Base-by-base conservation (phyloP, 164 flowering plant genomes). In the Platanus orientalis region DNA sequence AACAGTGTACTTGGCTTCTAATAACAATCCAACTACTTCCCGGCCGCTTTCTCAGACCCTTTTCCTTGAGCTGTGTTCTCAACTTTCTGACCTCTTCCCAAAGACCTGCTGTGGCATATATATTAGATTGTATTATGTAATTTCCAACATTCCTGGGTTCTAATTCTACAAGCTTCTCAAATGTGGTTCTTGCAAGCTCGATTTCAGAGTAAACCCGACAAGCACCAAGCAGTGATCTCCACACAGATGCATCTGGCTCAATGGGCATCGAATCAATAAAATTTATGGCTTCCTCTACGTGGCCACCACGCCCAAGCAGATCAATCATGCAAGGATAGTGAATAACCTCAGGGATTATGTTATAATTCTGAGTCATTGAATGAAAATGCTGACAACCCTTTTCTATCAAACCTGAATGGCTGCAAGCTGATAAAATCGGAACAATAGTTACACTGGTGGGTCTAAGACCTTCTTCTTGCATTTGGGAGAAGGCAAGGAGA, bases 281-380 rank as follows among this genome's bases (percentile, higher is more conserved):
- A 3, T 73, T 57, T 29, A 28, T 69, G 34, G 88, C 87, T 77
- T 85, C 82, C 59, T 68, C 58, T 47, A 85, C 65, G 42, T 23
- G 62, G n/a, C 90, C 90, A 13, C 73, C 83, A 71, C 82, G 86
- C 5, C 80, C 80, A 52, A 85, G 83, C 19, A 85, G 79, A 74
- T 85, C 90, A 45, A 85, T 84, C 67, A 85, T 45, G 65, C 88
- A 85, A 2, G 80, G 76, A 74, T 81, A 83, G 71, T 86, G 91
- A 64, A 72, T 76, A 66, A 77, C 77, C 32, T 74, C 75, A 2
- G 88, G 88, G 32, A 55, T 60, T 23, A 83, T 55, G 17, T 66
- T 60, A 49, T 76, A 83, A 50, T 80, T 72, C 29, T 29, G 58
- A 59, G 70, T 52, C 88, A 86, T 83, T 21, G 78, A 71, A 24